These are phyloP conservation scores for Phytopythium litorale DNA, from an alignment of 352 stramenopile species.

Conservation along the genomic window DNA sequence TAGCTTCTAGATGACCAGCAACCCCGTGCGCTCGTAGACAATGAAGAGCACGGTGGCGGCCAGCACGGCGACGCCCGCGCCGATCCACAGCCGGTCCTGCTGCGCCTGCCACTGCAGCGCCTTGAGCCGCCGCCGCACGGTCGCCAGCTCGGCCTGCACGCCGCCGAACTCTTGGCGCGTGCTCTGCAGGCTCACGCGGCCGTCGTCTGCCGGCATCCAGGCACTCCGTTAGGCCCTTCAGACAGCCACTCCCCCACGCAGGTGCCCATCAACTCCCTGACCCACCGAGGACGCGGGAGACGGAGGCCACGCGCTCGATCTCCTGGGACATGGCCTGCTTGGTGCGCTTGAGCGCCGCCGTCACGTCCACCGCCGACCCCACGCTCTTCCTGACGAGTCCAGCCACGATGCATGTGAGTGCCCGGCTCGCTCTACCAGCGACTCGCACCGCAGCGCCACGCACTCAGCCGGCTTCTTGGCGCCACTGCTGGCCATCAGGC, in stretches of 20 bases:
- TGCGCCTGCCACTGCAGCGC: slow-evolving; percentile 66
- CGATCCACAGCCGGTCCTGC: slow-evolving; percentile 80
- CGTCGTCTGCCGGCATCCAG: slow-evolving; percentile 31
- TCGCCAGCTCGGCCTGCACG: slow-evolving; percentile 49
- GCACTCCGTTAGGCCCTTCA: background rate
- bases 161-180: slow-evolving; percentile 59
- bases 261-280: background rate
- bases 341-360: slow-evolving; percentile 59
- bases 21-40: slow-evolving; percentile 66
- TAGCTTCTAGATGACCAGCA: slow-evolving; percentile 53
- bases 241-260: background rate
- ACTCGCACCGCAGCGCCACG: background rate
- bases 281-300: slow-evolving; percentile 55
- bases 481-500: slow-evolving; percentile 32
- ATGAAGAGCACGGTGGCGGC: slow-evolving; percentile 68
- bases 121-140: slow-evolving; percentile 61
- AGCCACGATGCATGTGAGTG: background rate
- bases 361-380: slow-evolving; percentile 54
- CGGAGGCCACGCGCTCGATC: slow-evolving; percentile 59
- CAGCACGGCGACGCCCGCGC: slow-evolving; percentile 52
- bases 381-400: slow-evolving; percentile 1
- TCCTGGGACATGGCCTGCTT: slow-evolving; percentile 68
- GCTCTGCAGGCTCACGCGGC: slow-evolving; percentile 46
- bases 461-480: slow-evolving; percentile 3
- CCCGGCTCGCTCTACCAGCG: too few relatives aligned